Percentiles rank a stretch among this genome's conserved stretches.
phyloP scores from a whole-genome alignment of 768 basidiomycete species.

The Clitopilus hobsonii region DNA sequence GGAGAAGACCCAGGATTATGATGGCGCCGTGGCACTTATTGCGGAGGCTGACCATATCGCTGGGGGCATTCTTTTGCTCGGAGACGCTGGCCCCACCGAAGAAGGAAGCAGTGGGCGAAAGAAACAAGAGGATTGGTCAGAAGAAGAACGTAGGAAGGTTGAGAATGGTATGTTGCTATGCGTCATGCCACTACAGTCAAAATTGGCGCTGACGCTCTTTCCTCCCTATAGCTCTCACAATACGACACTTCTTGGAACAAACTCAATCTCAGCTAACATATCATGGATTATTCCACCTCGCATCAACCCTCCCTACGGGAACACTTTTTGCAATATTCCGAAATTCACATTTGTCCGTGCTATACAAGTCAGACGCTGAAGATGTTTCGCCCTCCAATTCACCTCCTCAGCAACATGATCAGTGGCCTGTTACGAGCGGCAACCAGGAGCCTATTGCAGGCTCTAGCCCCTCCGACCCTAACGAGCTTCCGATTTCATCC shows the following conservation, averaged over 20 bases:
- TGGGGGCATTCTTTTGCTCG: constrained; percentile 52
- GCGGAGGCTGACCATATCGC: constrained; percentile 78
- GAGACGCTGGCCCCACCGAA: constrained; percentile 21
- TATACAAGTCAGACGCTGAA: constrained; percentile 53
- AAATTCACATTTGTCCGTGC: constrained; percentile 83
- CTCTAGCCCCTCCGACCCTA: background rate
- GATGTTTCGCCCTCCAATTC: background rate
- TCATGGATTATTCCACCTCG: constrained; percentile 79
- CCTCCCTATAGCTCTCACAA: constrained; percentile 47
- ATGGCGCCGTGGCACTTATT: constrained; percentile 66
- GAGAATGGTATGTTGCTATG: constrained; percentile 69
- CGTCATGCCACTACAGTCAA: too few species aligned
- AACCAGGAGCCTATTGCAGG: background rate
- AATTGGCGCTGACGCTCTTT: background rate
- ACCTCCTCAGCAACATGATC: background rate
- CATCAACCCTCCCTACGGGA: constrained; percentile 50
- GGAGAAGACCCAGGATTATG: constrained; percentile 58
- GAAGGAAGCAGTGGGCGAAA: constrained; percentile 13
- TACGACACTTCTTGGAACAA: constrained; percentile 63
- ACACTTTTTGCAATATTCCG: constrained; percentile 83
- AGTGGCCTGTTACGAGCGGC: constrained; percentile 10
- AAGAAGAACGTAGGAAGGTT: constrained; percentile 58
- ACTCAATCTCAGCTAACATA: constrained; percentile 86
- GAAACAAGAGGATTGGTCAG: constrained; percentile 32
- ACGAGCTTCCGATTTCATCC: background rate